Evolutionary conservation across 1,284 basidiomycete genomes (phyloP).

Genomic region (Apiotrichum brassicae): DNA sequence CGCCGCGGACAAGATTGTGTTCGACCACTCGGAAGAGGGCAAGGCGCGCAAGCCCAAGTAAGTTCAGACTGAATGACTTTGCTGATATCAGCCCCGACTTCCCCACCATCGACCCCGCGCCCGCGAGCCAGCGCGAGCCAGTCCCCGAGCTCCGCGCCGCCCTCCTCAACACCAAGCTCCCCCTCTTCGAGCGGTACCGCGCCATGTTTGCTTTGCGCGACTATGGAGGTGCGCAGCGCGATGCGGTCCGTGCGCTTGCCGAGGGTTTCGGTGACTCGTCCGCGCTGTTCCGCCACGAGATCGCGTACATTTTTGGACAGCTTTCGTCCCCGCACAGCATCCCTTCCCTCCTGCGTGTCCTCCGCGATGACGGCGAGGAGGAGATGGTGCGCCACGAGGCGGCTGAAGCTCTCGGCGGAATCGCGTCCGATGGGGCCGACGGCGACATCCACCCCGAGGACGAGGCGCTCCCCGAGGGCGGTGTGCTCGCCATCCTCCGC

Average conservation of each 20-base stretch:
- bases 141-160: slow-evolving; percentile 55
- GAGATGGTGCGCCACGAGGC: slow-evolving; percentile 99
- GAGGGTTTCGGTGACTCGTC: slow-evolving; percentile 80
- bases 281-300: slow-evolving; percentile 92
- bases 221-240: slow-evolving; percentile 58
- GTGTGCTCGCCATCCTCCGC: slow-evolving; percentile 75
- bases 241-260: slow-evolving; percentile 83
- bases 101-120: slow-evolving; percentile 91
- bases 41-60: slow-evolving; percentile 39
- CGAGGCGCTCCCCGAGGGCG: slow-evolving; percentile 32
- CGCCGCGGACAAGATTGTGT: slow-evolving; percentile 89
- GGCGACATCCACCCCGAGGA: slow-evolving; percentile 31
- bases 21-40: slow-evolving; percentile 62
- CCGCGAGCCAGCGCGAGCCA: slow-evolving; percentile 48
- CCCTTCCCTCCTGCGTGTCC: slow-evolving; percentile 71
- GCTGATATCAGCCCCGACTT: slow-evolving; percentile 55
- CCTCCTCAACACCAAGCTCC: slow-evolving; percentile 62
- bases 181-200: slow-evolving; percentile 90
- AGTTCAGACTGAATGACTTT: slow-evolving; percentile 19
- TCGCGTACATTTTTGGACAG: slow-evolving; percentile 97
- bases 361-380: slow-evolving; percentile 67
- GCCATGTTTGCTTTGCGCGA: slow-evolving; percentile 98
- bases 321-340: slow-evolving; percentile 83
- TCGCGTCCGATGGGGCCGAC: slow-evolving; percentile 68
- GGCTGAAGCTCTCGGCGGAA: slow-evolving; percentile 94